Conservation (phyloP, 345 rosid species). For the Lepidium didymum region DNA sequence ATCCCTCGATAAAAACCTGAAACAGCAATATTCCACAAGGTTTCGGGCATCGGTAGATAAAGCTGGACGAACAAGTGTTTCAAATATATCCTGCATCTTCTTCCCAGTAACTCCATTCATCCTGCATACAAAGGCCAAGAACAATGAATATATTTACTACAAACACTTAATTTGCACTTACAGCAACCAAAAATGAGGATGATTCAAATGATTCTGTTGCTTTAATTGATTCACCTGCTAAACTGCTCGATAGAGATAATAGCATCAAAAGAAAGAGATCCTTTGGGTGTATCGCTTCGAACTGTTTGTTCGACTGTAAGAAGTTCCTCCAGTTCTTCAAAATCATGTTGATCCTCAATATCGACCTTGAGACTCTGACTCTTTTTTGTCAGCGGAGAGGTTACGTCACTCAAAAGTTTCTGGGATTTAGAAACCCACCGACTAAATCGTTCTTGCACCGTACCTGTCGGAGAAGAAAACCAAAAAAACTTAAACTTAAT, state of each 20-base stretch:
- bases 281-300: conserved; percentile 46
- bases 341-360: conserved; percentile 33
- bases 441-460: conserved; percentile 63
- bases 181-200: background rate
- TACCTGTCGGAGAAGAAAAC: conserved; percentile 34
- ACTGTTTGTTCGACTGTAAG: conserved; percentile 69
- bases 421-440: conserved; percentile 85
- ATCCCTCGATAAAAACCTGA: conserved; percentile 83
- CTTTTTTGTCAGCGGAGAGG: conserved; percentile 59
- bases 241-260: conserved; percentile 85
- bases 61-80: conserved; percentile 63
- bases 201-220: background rate
- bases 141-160: background rate
- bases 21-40: conserved; percentile 92
- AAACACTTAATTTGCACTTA: background rate
- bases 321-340: conserved; percentile 56
- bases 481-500: background rate
- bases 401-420: conserved; percentile 43
- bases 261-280: conserved; percentile 69
- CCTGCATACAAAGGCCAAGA: conserved; percentile 52
- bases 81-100: conserved; percentile 76
- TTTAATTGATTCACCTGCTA: conserved; percentile 58
- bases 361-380: conserved; percentile 43
- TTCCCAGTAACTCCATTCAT: conserved; percentile 88
- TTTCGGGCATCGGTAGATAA: conserved; percentile 56